Evolutionary conservation across 495 filamentous ascomycete species (phyloP).

Genomic region (Neurospora intermedia): DNA sequence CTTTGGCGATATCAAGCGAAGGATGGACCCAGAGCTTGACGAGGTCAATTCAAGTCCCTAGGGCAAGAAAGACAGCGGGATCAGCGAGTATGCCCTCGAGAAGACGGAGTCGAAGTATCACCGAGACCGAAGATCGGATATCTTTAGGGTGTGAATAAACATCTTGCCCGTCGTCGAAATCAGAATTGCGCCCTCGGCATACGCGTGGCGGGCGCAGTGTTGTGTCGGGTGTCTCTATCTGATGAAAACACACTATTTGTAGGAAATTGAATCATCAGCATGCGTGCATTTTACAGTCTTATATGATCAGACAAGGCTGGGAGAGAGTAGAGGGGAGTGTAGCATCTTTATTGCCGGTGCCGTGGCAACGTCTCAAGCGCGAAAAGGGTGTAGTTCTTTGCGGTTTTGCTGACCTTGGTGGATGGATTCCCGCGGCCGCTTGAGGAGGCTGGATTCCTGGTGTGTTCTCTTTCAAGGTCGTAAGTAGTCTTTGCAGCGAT

Average conservation of each 20-base stretch:
- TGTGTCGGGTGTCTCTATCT: too few species aligned
- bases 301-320: not conserved
- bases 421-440: not conserved
- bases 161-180: not conserved
- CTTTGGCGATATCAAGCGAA: slow-evolving; percentile 21
- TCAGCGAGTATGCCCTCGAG: not conserved
- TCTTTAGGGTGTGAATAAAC: too few species aligned
- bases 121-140: too few species aligned
- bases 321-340: not conserved
- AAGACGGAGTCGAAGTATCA: not conserved
- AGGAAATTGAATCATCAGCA: not conserved
- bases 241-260: not conserved
- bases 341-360: not conserved
- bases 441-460: not conserved
- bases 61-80: not conserved
- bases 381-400: not conserved
- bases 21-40: not conserved
- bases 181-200: not conserved
- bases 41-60: not conserved
- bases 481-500: not conserved
- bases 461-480: not conserved
- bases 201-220: not conserved
- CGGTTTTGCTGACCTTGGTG: not conserved
- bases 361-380: not conserved
- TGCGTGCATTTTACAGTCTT: not conserved